Base-by-base conservation (phyloP, 192 early-diverging fungal species). In the Linnemannia hyalina region DNA sequence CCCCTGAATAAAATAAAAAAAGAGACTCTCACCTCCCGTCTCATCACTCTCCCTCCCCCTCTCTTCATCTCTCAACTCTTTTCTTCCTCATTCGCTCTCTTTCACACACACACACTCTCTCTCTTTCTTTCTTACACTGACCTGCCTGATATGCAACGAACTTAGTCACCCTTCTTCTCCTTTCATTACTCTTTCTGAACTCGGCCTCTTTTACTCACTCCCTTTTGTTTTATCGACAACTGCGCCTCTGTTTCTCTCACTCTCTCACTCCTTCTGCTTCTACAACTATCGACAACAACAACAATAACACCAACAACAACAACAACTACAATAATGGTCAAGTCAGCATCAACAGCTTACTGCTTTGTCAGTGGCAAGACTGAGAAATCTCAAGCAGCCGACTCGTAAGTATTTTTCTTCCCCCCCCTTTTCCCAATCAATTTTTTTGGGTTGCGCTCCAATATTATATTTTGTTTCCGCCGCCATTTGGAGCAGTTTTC, bases 361-460 rank as follows among this genome's bases (percentile, higher is more conserved):
- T 76, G 78, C 76, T 86, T 86, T 70, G 84, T 86, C 72, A 86
- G 84, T 73, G 84, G 84, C 15, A 70, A 81, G 49, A 80, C 79
- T 26, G 79, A 80, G 2, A 77, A 73, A 32, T 65, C 70, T 10
- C 80, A 75, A 44, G 32, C 76, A 68, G 60, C 79, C 60, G 69
- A 79, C 26, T 79, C 78, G 79, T 86, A 80, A 63, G 78, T 78
- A 18, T 42, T 8, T 26, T 60, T 42, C 36, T 8, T n/a, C 32
- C 20, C 15, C 16, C n/a, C 7, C 69, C 26, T 35, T 52, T 57
- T 52, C 22, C 6, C 8, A 26, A 36, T 46, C 15, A n/a, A n/a
- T 36, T 70, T 78, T 63, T 68, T 40, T 40, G 38, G 38, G 35
- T 35, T 40, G 44, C 44, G 18, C 49, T 52, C 49, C 18, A 52